Evolutionary conservation across 345 rosid species (phyloP), one percentile per base, ranked within the genome.

Genomic region (Moringa oleifera): DNA sequence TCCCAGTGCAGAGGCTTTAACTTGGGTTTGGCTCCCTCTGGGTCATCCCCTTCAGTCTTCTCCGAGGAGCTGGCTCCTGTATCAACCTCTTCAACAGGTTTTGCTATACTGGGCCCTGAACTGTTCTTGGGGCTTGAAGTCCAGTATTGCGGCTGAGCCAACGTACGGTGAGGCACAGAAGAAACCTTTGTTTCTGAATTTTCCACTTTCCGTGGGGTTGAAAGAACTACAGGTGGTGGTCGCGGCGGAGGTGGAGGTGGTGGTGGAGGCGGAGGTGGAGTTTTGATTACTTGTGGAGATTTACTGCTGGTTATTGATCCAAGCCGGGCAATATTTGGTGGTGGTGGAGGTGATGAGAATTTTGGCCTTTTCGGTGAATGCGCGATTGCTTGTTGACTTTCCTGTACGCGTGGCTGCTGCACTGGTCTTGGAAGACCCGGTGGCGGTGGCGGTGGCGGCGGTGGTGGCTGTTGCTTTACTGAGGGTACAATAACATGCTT

Each of bases 1-100:
- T 94, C 99, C 98, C 99, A 94, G 56, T 94, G 99, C 51, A 94
- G 79, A 46, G 99, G 89, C 75, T 90, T 94, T 70, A 94, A 66
- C 77, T 82, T 90, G 58, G 97, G 97, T 59, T 71, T 86, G 18
- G 79, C 79, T 68, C 86, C 90, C 46, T 85, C 96, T 11, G 73
- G 79, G 23, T 87, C 91, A n/a, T 84, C 95, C 31, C 73, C 83
- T 63, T 82, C 82, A 23, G 62, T 72, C 73, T 73, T 84, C 75
- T 84, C 89, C 9, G 80, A 69, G 36, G 87, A 77, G 64, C 68
- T 36, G 13, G 51, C 69, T 65, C 79, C 71, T 0, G 24, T 51
- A 5, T 51, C 20, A 52, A 67, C 68, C 68, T 77, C 82, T 33
- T 80, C 82, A 13, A 58, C 51, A 46, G 72, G 61, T 69, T 70